A percentile compares a stretch with the other conserved stretches of the same genome.
Conservation (phyloP, 441 rosid genomes). For the Erodium texanum region DNA sequence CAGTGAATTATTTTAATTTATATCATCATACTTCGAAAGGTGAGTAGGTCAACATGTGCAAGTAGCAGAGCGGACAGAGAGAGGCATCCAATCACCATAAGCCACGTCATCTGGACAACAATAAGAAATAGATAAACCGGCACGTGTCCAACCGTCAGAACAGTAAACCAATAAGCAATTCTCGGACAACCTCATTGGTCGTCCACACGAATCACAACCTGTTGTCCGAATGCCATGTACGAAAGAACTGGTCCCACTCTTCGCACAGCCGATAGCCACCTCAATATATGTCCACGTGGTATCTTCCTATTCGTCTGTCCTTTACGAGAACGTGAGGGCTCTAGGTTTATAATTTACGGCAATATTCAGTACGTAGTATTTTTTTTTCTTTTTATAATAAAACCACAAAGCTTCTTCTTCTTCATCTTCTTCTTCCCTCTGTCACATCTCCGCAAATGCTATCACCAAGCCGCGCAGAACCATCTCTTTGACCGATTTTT, state of each 20-base stretch:
- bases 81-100: neutral
- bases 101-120: neutral
- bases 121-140: neutral
- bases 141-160: neutral
- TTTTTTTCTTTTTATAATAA: too few species aligned
- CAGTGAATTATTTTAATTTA: too few species aligned
- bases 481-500: neutral
- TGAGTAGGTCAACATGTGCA: neutral
- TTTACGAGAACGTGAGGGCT: neutral
- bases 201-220: neutral
- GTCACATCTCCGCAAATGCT: neutral
- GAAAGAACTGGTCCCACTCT: neutral
- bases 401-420: neutral
- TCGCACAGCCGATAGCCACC: neutral
- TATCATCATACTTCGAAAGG: too few species aligned
- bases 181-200: too few species aligned
- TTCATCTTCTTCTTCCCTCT: neutral
- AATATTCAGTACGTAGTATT: neutral
- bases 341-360: neutral
- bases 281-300: neutral
- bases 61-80: neutral
- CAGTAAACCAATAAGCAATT: too few species aligned
- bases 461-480: neutral
- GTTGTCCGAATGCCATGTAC: neutral
- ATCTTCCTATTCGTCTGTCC: neutral